phyloP scores from a whole-genome alignment of 2,329 filamentous ascomycete genomes.

The Alternaria sp. region DNA sequence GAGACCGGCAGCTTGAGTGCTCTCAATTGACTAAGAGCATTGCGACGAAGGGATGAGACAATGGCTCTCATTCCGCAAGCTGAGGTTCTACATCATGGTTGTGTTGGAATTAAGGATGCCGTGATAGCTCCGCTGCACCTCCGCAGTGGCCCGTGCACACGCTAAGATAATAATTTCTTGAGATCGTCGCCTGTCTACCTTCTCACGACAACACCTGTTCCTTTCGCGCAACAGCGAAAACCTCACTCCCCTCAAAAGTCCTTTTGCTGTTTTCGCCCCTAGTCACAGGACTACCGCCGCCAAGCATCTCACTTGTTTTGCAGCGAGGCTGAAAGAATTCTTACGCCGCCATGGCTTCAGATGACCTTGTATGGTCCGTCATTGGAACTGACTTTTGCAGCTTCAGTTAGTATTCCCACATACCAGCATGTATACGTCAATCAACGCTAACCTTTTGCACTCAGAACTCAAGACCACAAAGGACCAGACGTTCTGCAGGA shows the following conservation, averaged over 20 bases:
- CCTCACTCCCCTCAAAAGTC: neutral
- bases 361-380: conserved; percentile 92
- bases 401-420: conserved; percentile 62
- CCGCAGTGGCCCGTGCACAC: conserved; percentile 15
- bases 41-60: conserved; percentile 27
- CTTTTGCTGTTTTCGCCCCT: neutral
- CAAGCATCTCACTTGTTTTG: neutral
- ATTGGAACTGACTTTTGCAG: conserved; percentile 96
- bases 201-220: conserved; percentile 7
- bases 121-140: conserved; percentile 5
- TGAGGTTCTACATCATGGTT: conserved; percentile 26
- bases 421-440: neutral
- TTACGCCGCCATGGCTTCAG: conserved; percentile 52
- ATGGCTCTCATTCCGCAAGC: conserved; percentile 47
- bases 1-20: neutral
- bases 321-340: neutral
- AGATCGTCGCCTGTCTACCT: conserved; percentile 10
- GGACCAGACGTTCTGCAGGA: conserved; percentile 88
- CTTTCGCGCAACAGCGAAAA: conserved; percentile 1
- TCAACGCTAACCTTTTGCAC: neutral
- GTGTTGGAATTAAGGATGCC: neutral
- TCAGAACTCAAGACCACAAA: conserved; percentile 71
- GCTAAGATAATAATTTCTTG: conserved; percentile 22
- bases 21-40: neutral
- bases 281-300: neutral